A percentile compares a stretch with the other conserved stretches of the same genome.
Evolutionary conservation across 202 grass and related monocot genomes (phyloP).

Genomic region (Saccharum hybrid): DNA sequence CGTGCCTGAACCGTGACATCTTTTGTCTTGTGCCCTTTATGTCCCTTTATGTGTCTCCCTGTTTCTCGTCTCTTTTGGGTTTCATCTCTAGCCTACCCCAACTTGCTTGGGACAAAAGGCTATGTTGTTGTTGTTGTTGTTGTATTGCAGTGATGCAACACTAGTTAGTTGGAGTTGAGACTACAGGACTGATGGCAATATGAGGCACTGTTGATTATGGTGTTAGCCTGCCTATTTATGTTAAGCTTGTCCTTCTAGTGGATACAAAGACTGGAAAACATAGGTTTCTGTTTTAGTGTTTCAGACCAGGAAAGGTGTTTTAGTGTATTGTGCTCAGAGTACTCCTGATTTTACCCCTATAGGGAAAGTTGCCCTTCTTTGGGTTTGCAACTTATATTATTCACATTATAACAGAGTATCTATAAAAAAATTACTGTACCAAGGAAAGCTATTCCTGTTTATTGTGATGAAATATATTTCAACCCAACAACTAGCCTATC

Average conservation of each 20-base stretch:
- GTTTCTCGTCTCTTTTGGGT: too few species aligned
- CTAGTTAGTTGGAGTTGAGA: not conserved
- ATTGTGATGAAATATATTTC: not conserved
- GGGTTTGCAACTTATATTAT: not conserved
- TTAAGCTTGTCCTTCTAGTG: not conserved
- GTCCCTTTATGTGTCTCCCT: too few species aligned
- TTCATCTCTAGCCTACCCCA: too few species aligned
- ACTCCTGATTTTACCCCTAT: not conserved
- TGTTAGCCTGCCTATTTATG: not conserved
- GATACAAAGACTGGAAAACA: not conserved
- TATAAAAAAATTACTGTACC: not conserved
- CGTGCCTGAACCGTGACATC: too few species aligned
- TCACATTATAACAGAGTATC: not conserved
- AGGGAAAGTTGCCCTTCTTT: not conserved
- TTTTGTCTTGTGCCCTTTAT: too few species aligned
- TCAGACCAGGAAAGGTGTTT: not conserved
- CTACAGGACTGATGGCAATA: not conserved
- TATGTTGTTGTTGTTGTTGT: too few species aligned
- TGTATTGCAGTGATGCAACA: not conserved
- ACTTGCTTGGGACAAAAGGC: too few species aligned
- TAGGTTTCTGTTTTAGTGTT: not conserved
- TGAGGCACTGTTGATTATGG: not conserved
- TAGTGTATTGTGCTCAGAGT: not conserved
- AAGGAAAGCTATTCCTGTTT: not conserved
- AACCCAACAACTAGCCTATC: not conserved